These are phyloP conservation scores for Alternaria alternata DNA, from an alignment of 2,329 filamentous ascomycete species.

Conservation along the genomic window DNA sequence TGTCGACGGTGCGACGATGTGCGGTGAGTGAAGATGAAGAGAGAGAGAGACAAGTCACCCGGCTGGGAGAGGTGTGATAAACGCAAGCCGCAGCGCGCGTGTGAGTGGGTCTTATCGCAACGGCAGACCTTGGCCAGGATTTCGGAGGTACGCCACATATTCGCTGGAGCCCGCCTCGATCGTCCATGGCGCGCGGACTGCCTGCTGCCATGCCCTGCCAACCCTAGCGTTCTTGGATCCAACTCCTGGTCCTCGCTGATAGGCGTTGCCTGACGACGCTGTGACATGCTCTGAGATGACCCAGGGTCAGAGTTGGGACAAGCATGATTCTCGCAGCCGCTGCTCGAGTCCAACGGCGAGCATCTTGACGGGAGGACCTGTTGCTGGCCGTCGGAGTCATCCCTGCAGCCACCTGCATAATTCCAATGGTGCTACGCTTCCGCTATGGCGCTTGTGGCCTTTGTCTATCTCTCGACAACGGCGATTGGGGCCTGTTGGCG, in stretches of 20 bases:
- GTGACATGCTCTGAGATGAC: slow-evolving; percentile 4
- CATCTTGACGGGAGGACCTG: not conserved
- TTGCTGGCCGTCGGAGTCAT: slow-evolving; percentile 5
- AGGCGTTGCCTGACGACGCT: slow-evolving; percentile 15
- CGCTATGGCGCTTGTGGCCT: slow-evolving; percentile 20
- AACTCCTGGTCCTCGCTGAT: slow-evolving; percentile 14
- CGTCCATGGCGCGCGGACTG: slow-evolving; percentile 24
- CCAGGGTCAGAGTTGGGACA: not conserved
- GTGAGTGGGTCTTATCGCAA: slow-evolving; percentile 37
- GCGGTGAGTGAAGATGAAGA: slow-evolving; percentile 16
- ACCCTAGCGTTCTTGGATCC: slow-evolving; percentile 20
- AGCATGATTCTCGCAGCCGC: not conserved
- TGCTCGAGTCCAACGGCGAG: slow-evolving; percentile 1
- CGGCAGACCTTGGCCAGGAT: slow-evolving; percentile 27
- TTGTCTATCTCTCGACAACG: slow-evolving; percentile 14
- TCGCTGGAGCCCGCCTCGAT: slow-evolving; percentile 23
- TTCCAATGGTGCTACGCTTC: slow-evolving; percentile 12
- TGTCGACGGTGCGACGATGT: not conserved
- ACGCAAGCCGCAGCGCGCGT: slow-evolving; percentile 17
- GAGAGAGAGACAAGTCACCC: slow-evolving; percentile 15
- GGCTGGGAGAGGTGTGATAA: slow-evolving; percentile 18
- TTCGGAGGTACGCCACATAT: slow-evolving; percentile 23
- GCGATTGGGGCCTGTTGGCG: slow-evolving; percentile 13
- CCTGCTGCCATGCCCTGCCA: slow-evolving; percentile 27
- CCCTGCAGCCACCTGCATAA: slow-evolving; percentile 23